phyloP scores from a whole-genome alignment of 176 grass and related monocot genomes.

The Aegilops sharonensis region DNA sequence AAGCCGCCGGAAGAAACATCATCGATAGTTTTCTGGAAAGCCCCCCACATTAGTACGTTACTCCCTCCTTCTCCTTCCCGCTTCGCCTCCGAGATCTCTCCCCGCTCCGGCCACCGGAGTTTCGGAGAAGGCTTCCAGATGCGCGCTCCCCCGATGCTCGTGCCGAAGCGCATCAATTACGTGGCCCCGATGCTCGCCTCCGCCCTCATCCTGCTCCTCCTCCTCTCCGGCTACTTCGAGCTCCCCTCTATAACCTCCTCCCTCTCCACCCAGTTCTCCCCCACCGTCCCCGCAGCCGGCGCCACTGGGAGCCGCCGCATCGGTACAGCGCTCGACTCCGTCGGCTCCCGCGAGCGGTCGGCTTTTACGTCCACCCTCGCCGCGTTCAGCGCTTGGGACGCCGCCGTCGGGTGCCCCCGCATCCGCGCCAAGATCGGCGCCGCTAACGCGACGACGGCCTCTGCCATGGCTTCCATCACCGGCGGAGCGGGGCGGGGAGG shows the following conservation, averaged over 20 bases:
- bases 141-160: constrained; percentile 34
- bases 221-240: constrained; percentile 62
- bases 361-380: constrained; percentile 56
- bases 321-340: constrained; percentile 45
- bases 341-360: constrained; percentile 40
- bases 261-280: constrained; percentile 25
- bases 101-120: constrained; percentile 22
- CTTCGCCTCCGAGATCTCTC: constrained; percentile 18
- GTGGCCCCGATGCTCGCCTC: constrained; percentile 66
- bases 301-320: neutral
- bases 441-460: constrained; percentile 27
- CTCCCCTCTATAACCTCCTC: constrained; percentile 58
- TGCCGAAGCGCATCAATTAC: constrained; percentile 71
- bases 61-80: neutral
- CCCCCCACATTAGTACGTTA: neutral
- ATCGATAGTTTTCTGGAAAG: neutral
- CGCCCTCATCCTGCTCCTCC: constrained; percentile 47
- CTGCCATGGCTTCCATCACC: neutral
- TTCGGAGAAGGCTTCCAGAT: neutral
- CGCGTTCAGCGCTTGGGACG: constrained; percentile 68
- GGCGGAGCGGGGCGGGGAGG: constrained; percentile 38
- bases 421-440: constrained; percentile 51
- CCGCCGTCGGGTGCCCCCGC: constrained; percentile 58
- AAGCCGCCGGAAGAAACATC: neutral
- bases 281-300: neutral